Evolutionary conservation across 202 grass and related monocot species (phyloP).

Genomic region (Dendrocalamus latiflorus): DNA sequence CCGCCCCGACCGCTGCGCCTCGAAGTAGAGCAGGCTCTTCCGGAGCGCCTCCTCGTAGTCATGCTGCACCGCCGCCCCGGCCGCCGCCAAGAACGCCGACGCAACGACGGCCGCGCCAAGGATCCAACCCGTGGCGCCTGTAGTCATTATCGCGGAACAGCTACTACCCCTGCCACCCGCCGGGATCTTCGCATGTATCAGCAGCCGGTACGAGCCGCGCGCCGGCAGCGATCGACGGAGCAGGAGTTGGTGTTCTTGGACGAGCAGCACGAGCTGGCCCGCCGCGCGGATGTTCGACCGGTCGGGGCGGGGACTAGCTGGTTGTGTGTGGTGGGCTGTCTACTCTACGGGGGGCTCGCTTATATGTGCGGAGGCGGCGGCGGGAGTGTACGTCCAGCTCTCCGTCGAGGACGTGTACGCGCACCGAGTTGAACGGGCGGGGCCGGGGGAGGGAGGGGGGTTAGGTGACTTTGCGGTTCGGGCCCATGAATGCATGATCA

Average conservation of each 20-base stretch:
- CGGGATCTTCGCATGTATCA: not conserved
- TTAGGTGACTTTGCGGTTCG: constrained; percentile 28
- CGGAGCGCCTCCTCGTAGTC: constrained; percentile 63
- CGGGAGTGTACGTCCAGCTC: not conserved
- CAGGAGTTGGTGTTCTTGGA: no score
- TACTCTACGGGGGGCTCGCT: constrained; percentile 9
- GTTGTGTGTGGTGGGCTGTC: constrained; percentile 37
- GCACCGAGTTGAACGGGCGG: constrained; percentile 8
- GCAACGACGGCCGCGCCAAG: not conserved
- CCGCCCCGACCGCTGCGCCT: constrained; percentile 89
- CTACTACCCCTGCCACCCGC: not conserved
- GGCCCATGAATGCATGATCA: not conserved
- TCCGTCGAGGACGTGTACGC: not conserved
- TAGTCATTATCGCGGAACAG: not conserved
- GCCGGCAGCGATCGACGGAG: no score
- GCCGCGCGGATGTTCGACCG: constrained; percentile 12
- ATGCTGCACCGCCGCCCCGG: constrained; percentile 14
- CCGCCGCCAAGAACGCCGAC: not conserved
- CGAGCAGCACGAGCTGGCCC: no score
- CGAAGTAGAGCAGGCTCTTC: constrained; percentile 96
- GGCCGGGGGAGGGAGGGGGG: not conserved
- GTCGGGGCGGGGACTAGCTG: not conserved
- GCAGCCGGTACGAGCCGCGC: not conserved
- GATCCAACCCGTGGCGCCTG: not conserved
- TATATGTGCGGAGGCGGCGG: constrained; percentile 20